These are phyloP conservation scores for Mollisia scopiformis DNA, from an alignment of 2,329 filamentous ascomycete species.

Conservation along the genomic window DNA sequence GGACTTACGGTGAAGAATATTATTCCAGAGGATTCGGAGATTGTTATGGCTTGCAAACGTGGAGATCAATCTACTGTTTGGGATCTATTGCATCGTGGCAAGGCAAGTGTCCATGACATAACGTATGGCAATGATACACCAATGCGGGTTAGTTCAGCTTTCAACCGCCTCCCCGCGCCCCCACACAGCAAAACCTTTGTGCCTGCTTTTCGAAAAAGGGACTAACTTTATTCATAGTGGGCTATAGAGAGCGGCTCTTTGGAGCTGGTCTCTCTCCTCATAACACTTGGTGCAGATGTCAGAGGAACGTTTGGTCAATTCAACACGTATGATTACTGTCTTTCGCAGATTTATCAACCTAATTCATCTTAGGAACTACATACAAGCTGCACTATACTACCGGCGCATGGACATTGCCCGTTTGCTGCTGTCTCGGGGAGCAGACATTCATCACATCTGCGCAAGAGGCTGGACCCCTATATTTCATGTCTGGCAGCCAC, in stretches of 20 bases:
- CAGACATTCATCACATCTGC: constrained; percentile 2
- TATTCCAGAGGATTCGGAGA: constrained; percentile 4
- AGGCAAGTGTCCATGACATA: constrained; percentile 15
- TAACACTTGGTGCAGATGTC: constrained; percentile 7
- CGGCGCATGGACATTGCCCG: background rate
- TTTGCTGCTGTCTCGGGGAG: background rate
- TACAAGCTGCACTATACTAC: constrained; percentile 1
- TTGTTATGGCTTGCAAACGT: constrained; percentile 10
- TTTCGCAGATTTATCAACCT: background rate
- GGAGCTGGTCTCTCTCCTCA: background rate
- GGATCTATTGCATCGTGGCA: constrained; percentile 2
- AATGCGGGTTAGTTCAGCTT: constrained; percentile 5
- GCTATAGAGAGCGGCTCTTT: constrained; percentile 7
- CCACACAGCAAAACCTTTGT: too few relatives aligned
- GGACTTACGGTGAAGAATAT: background rate
- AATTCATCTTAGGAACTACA: background rate
- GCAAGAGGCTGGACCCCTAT: constrained; percentile 5
- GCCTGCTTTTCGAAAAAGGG: too few relatives aligned
- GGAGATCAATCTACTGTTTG: constrained; percentile 5
- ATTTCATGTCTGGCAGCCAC: background rate
- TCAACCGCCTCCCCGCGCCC: background rate
- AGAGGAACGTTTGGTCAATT: background rate
- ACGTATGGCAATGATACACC: constrained; percentile 9
- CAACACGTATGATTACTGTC: background rate
- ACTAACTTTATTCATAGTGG: constrained; percentile 10